Percentiles rank a stretch among this genome's conserved stretches.
phyloP scores from a whole-genome alignment of 345 rosid genomes.

The Psidium guajava region DNA sequence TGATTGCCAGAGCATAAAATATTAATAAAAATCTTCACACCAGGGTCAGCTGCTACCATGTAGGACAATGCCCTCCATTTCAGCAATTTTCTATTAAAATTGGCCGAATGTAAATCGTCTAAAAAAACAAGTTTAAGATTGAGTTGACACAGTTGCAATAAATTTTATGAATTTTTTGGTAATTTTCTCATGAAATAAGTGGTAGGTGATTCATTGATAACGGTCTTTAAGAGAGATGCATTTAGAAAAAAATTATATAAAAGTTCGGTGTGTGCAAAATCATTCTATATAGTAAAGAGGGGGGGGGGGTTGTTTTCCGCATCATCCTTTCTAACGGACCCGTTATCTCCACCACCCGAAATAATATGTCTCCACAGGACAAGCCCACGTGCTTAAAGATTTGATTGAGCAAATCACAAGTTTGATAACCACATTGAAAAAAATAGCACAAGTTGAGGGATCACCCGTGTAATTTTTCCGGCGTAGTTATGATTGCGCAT shows the following conservation, averaged over 20 bases:
- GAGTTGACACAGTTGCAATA: too few relatives aligned
- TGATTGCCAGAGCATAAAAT: background rate
- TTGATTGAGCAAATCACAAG: background rate
- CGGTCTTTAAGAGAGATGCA: background rate
- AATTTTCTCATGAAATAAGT: background rate
- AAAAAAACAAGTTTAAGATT: too few relatives aligned
- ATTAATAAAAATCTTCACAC: too few relatives aligned
- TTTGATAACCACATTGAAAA: background rate
- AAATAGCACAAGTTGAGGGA: background rate
- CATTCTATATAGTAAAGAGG: background rate
- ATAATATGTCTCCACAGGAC: too few relatives aligned
- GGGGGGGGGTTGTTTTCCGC: background rate
- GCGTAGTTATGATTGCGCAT: background rate
- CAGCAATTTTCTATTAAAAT: too few relatives aligned
- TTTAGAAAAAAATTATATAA: background rate
- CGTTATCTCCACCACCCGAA: too few relatives aligned
- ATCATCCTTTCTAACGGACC: background rate
- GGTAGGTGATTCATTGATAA: background rate
- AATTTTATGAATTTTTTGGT: too few relatives aligned
- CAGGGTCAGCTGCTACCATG: too few relatives aligned
- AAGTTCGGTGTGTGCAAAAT: background rate
- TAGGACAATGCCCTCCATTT: too few relatives aligned
- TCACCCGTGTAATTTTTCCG: too few relatives aligned
- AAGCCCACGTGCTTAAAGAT: background rate
- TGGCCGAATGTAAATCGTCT: too few relatives aligned